Evolutionary conservation across 2,329 filamentous ascomycete species (phyloP), one percentile per base, ranked within the genome.

Genomic region (Pseudocercospora pini-densiflorae): DNA sequence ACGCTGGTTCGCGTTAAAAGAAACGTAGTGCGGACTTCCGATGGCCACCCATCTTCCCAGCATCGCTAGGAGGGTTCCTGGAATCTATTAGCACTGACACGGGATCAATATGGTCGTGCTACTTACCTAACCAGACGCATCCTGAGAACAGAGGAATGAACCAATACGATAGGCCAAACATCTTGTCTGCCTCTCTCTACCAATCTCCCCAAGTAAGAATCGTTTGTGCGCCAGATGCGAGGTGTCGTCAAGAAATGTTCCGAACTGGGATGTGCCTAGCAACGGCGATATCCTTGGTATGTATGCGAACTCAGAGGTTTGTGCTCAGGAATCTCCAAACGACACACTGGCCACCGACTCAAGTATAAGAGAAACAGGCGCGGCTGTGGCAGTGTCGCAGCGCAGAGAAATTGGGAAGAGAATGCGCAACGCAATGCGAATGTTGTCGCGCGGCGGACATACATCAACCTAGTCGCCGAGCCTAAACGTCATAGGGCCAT

Each of bases 71-170:
- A 94, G 84, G 77, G 88, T 92, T 68, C 84, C 85, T 85, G 62
- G 19, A 33, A 19, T 23, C 47, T 9, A 12, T 54, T 54, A 68
- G 71, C 60, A 71, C 59, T 51, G 19, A 10, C 43, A 16, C 24
- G 9, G 23, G 5, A 33, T 10, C 36, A 53, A 24, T 2, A 60
- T 12, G 7, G 43, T 19, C 54, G 51, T 33, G 47, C 36, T 21
- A 68, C 73, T 24, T 66, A 79, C 77, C 84, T 12, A 90, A 82
- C 89, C 89, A 91, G 70, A 87, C 81, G 64, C 71, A 72, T 59
- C 88, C 86, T 57, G 90, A 89, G 71, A 93, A 83, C 67, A 93
- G 81, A 70, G 92, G 92, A 36, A 93, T 84, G 65, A 90, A 79
- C 90, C 83, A 84, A 66, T 82, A 86, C 67, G 83, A 84, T 72